A percentile compares a stretch with the other conserved stretches of the same genome.
Conservation (phyloP, 2,329 filamentous ascomycete species). For the Claviceps monticola region DNA sequence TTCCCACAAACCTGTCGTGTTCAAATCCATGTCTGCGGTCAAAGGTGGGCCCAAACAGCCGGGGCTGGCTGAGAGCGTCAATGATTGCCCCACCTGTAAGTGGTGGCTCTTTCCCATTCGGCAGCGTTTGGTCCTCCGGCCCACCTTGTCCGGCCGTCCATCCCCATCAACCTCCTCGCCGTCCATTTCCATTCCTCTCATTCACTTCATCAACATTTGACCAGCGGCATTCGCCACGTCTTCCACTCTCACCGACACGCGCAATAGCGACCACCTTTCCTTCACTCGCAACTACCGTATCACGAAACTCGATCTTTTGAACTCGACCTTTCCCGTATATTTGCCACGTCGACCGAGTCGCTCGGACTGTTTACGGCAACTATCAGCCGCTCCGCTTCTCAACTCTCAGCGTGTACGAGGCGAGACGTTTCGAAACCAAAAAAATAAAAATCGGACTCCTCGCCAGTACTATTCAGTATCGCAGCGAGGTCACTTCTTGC, state of each 20-base stretch:
- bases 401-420: not conserved
- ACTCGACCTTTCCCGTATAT: not conserved
- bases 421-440: not conserved
- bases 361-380: not conserved
- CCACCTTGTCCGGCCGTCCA: too few species aligned
- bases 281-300: not conserved
- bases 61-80: too few species aligned
- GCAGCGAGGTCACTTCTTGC: not conserved
- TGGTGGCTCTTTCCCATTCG: too few species aligned
- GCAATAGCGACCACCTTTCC: not conserved
- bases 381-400: not conserved
- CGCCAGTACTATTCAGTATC: not conserved
- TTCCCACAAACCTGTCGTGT: too few species aligned
- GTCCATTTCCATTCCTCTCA: constrained; percentile 4
- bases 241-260: not conserved
- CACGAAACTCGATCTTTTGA: not conserved
- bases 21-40: too few species aligned
- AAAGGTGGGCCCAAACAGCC: too few species aligned
- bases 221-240: constrained; percentile 2
- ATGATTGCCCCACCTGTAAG: too few species aligned
- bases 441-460: not conserved
- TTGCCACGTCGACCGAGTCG: not conserved
- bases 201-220: constrained; percentile 3
- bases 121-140: too few species aligned
- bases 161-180: not conserved